Conservation (phyloP, 768 basidiomycete genomes). For the Lepiota brunneoincarnata region DNA sequence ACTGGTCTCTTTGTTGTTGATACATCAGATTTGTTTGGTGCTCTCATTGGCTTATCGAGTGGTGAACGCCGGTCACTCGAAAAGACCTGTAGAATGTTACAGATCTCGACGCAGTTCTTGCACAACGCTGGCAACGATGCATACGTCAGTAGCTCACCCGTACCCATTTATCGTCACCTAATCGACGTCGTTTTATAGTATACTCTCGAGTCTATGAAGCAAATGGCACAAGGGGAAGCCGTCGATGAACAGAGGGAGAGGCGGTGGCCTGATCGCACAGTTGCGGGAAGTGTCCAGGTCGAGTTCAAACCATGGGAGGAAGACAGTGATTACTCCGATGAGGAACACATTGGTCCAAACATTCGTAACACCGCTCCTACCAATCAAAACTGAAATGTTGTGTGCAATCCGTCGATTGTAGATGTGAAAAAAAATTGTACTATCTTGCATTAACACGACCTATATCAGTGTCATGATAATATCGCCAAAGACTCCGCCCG, state of each 20-base stretch:
- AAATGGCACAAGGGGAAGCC: constrained; percentile 73
- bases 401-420: background rate
- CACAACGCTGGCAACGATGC: constrained; percentile 93
- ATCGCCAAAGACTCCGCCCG: no score
- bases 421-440: background rate
- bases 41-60: constrained; percentile 59
- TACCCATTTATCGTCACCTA: background rate
- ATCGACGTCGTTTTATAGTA: constrained; percentile 42
- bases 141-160: constrained; percentile 47
- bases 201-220: constrained; percentile 60
- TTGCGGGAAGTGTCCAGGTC: constrained; percentile 44
- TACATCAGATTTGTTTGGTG: constrained; percentile 72
- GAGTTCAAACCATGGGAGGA: constrained; percentile 60
- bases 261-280: constrained; percentile 71
- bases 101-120: constrained; percentile 49
- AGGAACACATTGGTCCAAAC: constrained; percentile 36
- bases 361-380: constrained; percentile 12
- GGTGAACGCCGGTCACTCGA: constrained; percentile 55
- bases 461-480: background rate
- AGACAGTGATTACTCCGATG: constrained; percentile 47
- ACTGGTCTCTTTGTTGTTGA: constrained; percentile 66
- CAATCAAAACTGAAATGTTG: constrained; percentile 1
- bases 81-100: constrained; percentile 61
- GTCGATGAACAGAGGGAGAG: constrained; percentile 75
- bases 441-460: background rate